Percentiles rank a stretch among this genome's conserved stretches.
Conservation (phyloP, 2,329 filamentous ascomycete species). For the Neofusicoccum parvum region DNA sequence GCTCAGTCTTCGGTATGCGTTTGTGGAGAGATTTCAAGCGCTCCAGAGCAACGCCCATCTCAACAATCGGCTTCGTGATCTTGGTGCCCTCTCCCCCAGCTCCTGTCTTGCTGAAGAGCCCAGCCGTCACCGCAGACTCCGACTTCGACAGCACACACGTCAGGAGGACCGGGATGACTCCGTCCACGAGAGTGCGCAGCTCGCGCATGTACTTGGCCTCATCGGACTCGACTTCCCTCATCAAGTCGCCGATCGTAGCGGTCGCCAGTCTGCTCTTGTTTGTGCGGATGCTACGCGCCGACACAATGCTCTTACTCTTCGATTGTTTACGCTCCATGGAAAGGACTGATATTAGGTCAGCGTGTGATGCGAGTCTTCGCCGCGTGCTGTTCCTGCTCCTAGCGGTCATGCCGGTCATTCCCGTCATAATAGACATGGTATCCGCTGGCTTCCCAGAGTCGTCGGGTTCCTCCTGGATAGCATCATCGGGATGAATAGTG, state of each 20-base stretch:
- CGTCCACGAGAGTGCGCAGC: slow-evolving; percentile 88
- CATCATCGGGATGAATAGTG: slow-evolving; percentile 24
- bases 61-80: slow-evolving; percentile 83
- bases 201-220: slow-evolving; percentile 88
- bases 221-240: slow-evolving; percentile 79
- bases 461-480: neutral
- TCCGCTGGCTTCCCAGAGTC: slow-evolving; percentile 13
- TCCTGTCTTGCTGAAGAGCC: slow-evolving; percentile 62
- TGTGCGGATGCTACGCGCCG: slow-evolving; percentile 76
- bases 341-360: slow-evolving; percentile 89
- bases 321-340: slow-evolving; percentile 61
- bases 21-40: slow-evolving; percentile 79
- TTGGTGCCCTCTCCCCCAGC: slow-evolving; percentile 45
- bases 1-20: slow-evolving; percentile 73
- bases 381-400: slow-evolving; percentile 52
- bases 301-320: slow-evolving; percentile 62
- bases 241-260: slow-evolving; percentile 72
- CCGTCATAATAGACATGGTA: slow-evolving; percentile 12
- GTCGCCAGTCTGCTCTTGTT: slow-evolving; percentile 67
- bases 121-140: slow-evolving; percentile 63
- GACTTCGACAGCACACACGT: slow-evolving; percentile 78
- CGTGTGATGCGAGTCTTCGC: slow-evolving; percentile 83
- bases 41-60: slow-evolving; percentile 90
- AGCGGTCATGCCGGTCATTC: slow-evolving; percentile 27
- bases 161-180: slow-evolving; percentile 89